Conservation (phyloP, 2,329 filamentous ascomycete species). For the Penicillium sclerotigenum region DNA sequence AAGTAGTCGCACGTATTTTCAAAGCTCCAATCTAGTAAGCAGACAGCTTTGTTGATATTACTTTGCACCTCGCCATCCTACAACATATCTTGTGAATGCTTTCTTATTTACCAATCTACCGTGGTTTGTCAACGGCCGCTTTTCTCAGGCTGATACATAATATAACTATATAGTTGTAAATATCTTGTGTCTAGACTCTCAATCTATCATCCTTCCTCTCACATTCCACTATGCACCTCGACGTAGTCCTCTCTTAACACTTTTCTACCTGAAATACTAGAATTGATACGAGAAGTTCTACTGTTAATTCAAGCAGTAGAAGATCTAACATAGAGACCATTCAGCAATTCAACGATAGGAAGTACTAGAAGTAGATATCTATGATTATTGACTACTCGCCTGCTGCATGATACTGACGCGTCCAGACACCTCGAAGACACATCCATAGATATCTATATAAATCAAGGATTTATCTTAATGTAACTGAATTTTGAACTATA, state of each 20-base stretch:
- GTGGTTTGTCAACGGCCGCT: background rate
- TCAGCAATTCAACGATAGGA: background rate
- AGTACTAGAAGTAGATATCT: background rate
- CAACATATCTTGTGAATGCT: background rate
- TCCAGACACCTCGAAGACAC: background rate
- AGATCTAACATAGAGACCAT: background rate
- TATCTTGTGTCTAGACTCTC: no score
- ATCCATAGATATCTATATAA: background rate
- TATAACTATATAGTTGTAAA: background rate
- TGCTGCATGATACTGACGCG: background rate
- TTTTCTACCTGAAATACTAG: background rate
- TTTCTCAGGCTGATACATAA: background rate
- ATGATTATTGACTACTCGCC: background rate
- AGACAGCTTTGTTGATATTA: background rate
- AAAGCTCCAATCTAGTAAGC: background rate
- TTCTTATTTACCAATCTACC: background rate
- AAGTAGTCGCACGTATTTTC: background rate
- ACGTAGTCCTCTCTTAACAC: no score
- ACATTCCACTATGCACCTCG: no score
- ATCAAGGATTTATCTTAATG: no score
- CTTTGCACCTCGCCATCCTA: background rate
- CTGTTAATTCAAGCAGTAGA: background rate
- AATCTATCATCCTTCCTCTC: background rate
- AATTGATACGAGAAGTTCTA: background rate
- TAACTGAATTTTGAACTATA: background rate